Base-by-base conservation (phyloP, 2,329 filamentous ascomycete genomes). In the Kalmusia sp. region DNA sequence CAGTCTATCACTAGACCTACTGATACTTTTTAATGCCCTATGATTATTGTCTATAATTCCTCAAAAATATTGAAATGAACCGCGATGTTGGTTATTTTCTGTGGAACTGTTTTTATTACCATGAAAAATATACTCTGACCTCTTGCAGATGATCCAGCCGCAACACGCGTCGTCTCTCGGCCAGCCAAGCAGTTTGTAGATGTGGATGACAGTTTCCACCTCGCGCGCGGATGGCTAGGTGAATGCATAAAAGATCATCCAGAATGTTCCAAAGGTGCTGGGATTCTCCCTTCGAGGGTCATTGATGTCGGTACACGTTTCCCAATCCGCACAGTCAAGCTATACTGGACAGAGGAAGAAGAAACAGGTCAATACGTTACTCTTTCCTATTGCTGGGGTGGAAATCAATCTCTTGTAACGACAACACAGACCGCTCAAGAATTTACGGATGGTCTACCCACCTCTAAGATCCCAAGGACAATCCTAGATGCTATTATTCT, bases 381-480 rank as follows among this genome's bases (percentile, higher is more conserved):
- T 15, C 37, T 59, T 3, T 43, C 38, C 4, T 60, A 60, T 25
- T 60, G 57, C 39, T 60, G 54, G 57, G 55, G 55, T 24, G 57
- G 48, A 2, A 22, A 38, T 12, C 54, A 54, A 22, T 39, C 51
- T 11, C 12, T 59, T 3, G 17, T 19, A 12, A 54, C 22, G n/a
- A 54, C 47, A 4, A 24, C 8, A 2, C n/a, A 19, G 6, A 57
- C 47, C 1, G 39, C 41, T 9, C 47, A 51, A 30, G 51, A 53
- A 11, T 52, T 52, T 21, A 55, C 43, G 4, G 49, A 50, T n/a
- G 51, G 54, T 3, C 50, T 54, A 19, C 41, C 25, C 8, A 45
- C 52, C 12, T 38, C 38, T 3, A 30, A 28, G 7, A 28, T 60
- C 6, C 59, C 59, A 3, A 44, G 45, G 24, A 58, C 51, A 12